Base-by-base conservation (phyloP, 805 yeast genomes). In the Hermanozyma aechmeae region DNA sequence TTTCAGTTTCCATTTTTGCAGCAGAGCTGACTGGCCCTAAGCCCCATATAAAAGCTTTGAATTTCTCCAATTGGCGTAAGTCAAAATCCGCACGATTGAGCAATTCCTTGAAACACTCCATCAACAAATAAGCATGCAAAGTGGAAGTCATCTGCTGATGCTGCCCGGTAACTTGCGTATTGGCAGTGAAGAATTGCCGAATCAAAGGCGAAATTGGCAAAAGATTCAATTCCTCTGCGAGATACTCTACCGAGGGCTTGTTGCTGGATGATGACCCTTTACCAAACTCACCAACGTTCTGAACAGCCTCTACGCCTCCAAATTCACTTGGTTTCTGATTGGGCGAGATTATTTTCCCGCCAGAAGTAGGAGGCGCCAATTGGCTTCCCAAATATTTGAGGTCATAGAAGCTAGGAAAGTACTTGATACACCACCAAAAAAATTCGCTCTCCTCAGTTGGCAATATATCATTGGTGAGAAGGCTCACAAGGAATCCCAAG, bases 401-500 rank as follows among this genome's bases (percentile, higher is more conserved):
- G 49, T 89, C 98, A 53, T 73, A 85, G 29, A 81, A 71, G 33
- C 71, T 75, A 13, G 96, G 95, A 63, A 92, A 84, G 52, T 72
- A 84, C 27, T 73, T 63, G 22, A 67, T 53, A 24, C 85, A 64
- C 70, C 85, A 75, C 65, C 74, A 63, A 36, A 76, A 66, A 46
- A 85, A 89, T 21, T 79, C 95, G 23, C 73, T 71, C 50, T 81
- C 87, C 40, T 78, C 81, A 16, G 70, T 71, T 1, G 97, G 97
- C 67, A 89, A 79, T 27, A 66, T 58, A 28, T 73, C 71, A 53
- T 84, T 83, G 43, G 79, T 73, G 48, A 89, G 63, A 39, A 85
- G 64, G 27, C 93, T 75, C 11, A 86, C 59, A 35, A 92, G 61
- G 52, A 87, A 87, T 2, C 97, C 98, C 50, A 87, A 71, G 53